A percentile compares a stretch with the other conserved stretches of the same genome.
phyloP scores from a whole-genome alignment of 768 basidiomycete genomes.

The Megacollybia marginata region DNA sequence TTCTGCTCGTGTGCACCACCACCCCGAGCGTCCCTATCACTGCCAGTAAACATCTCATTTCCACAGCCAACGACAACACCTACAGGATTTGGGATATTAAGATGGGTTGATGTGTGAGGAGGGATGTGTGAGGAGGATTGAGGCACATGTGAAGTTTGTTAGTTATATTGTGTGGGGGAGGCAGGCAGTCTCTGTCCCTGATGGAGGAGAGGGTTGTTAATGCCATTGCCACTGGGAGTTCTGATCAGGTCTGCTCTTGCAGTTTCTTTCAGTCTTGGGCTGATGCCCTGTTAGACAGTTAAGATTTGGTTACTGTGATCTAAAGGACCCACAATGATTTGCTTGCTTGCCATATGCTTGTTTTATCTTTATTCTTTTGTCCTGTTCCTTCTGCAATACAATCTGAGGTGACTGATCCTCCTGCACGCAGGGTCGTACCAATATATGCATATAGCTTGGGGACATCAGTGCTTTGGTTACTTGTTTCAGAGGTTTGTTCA shows the following conservation, averaged over 20 bases:
- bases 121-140: slow-evolving; percentile 59
- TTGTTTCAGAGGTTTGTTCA: too few species aligned
- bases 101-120: slow-evolving; percentile 56
- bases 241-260: slow-evolving; percentile 6
- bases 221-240: slow-evolving; percentile 16
- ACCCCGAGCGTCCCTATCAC: too few species aligned
- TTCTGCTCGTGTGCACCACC: too few species aligned
- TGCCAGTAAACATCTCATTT: slow-evolving; percentile 59
- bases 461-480: too few species aligned
- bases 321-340: too few species aligned
- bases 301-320: slow-evolving; percentile 9
- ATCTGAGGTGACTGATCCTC: too few species aligned
- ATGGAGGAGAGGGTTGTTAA: slow-evolving; percentile 7
- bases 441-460: too few species aligned
- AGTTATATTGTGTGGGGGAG: slow-evolving; percentile 55
- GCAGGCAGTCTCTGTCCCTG: slow-evolving; percentile 15
- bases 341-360: too few species aligned
- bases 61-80: slow-evolving; percentile 67
- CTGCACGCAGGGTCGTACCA: too few species aligned
- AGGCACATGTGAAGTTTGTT: slow-evolving; percentile 57
- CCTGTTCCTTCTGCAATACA: too few species aligned
- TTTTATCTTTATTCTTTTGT: too few species aligned
- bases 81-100: slow-evolving; percentile 66
- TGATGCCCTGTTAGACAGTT: slow-evolving; percentile 3
- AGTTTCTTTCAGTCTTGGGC: not conserved